These are phyloP conservation scores for Flaveria brownii DNA, from an alignment of 129 eudicot species.

Conservation along the genomic window DNA sequence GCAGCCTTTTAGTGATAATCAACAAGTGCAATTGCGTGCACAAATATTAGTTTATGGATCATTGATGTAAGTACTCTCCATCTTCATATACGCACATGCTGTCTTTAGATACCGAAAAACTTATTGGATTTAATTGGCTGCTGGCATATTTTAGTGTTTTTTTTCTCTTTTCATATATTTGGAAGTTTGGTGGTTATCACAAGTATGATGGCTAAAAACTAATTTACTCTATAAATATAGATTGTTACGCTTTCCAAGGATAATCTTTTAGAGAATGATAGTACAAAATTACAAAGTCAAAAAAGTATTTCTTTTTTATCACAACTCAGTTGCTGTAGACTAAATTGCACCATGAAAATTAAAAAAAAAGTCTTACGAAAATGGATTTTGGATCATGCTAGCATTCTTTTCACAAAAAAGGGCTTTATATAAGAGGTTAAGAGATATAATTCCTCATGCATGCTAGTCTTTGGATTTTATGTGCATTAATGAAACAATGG, in stretches of 20 bases:
- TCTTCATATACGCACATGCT: slow-evolving; percentile 10
- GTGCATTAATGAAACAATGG: slow-evolving; percentile 8
- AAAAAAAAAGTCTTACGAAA: not conserved
- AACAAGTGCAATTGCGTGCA: slow-evolving; percentile 95
- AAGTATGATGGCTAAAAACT: not conserved
- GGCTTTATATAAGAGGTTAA: not conserved
- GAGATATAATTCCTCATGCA: not conserved
- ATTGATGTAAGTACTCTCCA: slow-evolving; percentile 63
- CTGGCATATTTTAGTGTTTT: not conserved
- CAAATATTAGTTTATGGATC: slow-evolving; percentile 96
- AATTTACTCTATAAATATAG: not conserved
- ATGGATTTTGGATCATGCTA: not conserved
- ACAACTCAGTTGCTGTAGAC: not conserved
- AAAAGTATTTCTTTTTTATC: slow-evolving; percentile 7
- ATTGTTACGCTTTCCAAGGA: slow-evolving; percentile 8
- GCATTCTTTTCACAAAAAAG: not conserved
- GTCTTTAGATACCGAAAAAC: not conserved
- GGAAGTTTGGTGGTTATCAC: not conserved
- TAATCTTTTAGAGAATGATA: not conserved
- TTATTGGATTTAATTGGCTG: not conserved
- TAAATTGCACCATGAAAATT: not conserved
- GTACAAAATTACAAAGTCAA: not conserved
- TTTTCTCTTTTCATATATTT: not conserved
- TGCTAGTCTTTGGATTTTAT: slow-evolving; percentile 9
- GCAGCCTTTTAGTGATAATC: slow-evolving; percentile 83